Evolutionary conservation across 2,329 filamentous ascomycete genomes (phyloP), one percentile per base, ranked within the genome.

Genomic region (Aspergillus sp.): DNA sequence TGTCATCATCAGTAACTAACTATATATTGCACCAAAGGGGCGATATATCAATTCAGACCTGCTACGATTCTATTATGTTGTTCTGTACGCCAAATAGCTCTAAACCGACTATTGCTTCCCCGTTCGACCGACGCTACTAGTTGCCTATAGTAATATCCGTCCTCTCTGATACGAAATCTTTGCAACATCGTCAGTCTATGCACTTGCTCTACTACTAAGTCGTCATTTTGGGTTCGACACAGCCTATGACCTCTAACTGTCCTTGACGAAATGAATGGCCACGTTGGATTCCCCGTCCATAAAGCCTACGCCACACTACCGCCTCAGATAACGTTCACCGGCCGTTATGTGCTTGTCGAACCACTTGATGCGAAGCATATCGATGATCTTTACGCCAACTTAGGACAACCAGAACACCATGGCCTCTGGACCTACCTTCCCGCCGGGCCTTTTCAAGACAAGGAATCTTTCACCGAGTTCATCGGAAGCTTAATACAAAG

Each of bases 391-490:
- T 61, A 52, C 39, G 44, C 45, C 28, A 34, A 33, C 6, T 43
- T 59, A 12, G 46, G 52, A 32, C 48, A 44, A 10, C 42, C 49
- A 9, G 48, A 56, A 10, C 49, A 56, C 8, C 32, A 33, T 27
- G 33, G 37, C 7, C 53, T 72, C 6, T 72, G 62, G 57, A 64
- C 61, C 26, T 72, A 70, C 50, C 50, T 71, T 38, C 52, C 58
- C 9, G 35, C 44, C 27, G 63, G 55, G 3, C 67, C 67, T 0
- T 67, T 59, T 42, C 13, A 32, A 26, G 51, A 58, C 30, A 45
- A 62, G 28, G 40, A 50, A 11, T 45, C 54, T 30, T 66, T 70
- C 52, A 47, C 51, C 7, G 43, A 50, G 8, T 49, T 58, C 29
- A 49, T 65, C 11, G 47, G 36, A 4, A 39, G 39, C n/a, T 52